Evolutionary conservation across 73 alveolate genomes (phyloP).

Genomic region (Paraurostyla sp.): DNA sequence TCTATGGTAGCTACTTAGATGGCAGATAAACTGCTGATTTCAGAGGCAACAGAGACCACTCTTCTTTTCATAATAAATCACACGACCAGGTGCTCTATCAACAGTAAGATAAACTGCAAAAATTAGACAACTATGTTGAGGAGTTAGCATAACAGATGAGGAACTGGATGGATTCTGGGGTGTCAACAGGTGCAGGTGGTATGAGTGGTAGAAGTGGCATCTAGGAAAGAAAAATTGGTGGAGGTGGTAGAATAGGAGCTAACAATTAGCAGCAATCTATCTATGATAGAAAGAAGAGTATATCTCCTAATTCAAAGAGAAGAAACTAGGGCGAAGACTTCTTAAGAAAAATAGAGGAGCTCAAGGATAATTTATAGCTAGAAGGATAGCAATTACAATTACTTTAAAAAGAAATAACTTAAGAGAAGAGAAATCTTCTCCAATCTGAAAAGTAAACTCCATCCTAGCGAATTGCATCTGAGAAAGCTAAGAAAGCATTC

Average conservation of each 20-base stretch:
- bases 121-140: conserved; percentile 36
- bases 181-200: not conserved
- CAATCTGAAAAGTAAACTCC: conserved; percentile 44
- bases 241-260: conserved; percentile 47
- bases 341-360: conserved; percentile 44
- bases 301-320: conserved; percentile 32
- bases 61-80: too few species aligned
- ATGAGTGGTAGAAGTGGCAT: not conserved
- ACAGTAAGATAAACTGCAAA: not conserved
- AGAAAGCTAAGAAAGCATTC: conserved; percentile 6
- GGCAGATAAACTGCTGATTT: conserved; percentile 45
- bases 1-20: not conserved
- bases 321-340: conserved; percentile 55
- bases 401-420: not conserved
- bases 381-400: conserved; percentile 38
- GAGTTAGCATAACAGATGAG: conserved; percentile 37
- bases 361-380: not conserved
- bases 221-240: conserved; percentile 41
- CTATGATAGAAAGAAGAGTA: not conserved
- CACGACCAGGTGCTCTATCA: not conserved
- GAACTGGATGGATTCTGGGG: conserved; percentile 34
- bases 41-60: not conserved
- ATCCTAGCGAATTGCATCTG: conserved; percentile 10
- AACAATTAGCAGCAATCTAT: not conserved
- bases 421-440: conserved; percentile 14